Conservation (phyloP, 768 basidiomycete genomes). For the Cystofilobasidium ferigula region DNA sequence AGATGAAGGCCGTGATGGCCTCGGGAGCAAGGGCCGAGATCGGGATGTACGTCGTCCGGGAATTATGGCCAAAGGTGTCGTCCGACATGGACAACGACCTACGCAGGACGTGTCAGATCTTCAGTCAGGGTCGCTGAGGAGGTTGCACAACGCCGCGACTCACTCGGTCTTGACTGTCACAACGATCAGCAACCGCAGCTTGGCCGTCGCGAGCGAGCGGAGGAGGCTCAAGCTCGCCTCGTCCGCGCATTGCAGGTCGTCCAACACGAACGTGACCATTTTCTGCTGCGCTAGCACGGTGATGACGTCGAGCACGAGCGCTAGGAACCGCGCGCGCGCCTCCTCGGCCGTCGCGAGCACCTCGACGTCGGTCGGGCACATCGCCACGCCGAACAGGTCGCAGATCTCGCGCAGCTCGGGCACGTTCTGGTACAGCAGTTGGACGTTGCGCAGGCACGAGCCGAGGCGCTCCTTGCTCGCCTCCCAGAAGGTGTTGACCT, state of each 20-base stretch:
- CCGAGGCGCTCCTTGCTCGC: conserved; percentile 53
- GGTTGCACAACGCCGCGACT: conserved; percentile 20
- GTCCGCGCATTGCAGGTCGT: conserved; percentile 65
- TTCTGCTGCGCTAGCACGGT: conserved; percentile 57
- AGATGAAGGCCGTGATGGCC: conserved; percentile 51
- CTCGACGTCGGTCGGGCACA: conserved; percentile 47
- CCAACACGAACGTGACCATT: conserved; percentile 53
- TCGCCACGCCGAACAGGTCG: conserved; percentile 46
- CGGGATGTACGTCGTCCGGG: conserved; percentile 56
- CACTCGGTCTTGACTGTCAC: conserved; percentile 27
- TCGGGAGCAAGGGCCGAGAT: conserved; percentile 52
- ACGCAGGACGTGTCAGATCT: no score
- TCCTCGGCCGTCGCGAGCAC: conserved; percentile 48
- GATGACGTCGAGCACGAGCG: conserved; percentile 59
- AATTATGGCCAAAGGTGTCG: conserved; percentile 50
- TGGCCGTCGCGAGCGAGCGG: conserved; percentile 53
- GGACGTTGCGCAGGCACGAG: conserved; percentile 58
- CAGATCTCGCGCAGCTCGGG: conserved; percentile 57
- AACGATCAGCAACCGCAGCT: conserved; percentile 58
- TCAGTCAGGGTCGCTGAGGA: no score
- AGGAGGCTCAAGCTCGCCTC: conserved; percentile 61
- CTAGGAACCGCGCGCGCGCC: conserved; percentile 59
- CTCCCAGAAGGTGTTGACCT: conserved; percentile 55
- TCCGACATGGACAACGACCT: conserved; percentile 40
- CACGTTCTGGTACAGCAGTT: conserved; percentile 42